Base-by-base conservation (phyloP, 176 grass and related monocot genomes). In the Calamus simplicifolius region DNA sequence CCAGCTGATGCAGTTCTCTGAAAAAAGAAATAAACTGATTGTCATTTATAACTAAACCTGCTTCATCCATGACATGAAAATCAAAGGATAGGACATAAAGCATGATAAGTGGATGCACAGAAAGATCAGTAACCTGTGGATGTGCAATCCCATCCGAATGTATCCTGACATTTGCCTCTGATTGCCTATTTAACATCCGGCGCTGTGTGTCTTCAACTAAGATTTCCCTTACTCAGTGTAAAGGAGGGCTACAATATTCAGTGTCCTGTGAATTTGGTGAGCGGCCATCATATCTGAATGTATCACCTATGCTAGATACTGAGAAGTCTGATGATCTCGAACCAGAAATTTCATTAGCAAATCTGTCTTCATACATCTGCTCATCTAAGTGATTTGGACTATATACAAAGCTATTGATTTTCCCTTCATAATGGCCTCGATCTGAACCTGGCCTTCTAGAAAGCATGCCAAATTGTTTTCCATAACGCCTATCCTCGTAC, bases 301-400 rank as follows among this genome's bases (percentile, higher is more conserved):
- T 74, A 58, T 81, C 78, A 43, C 74, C 69, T 27, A 75, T 62
- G 62, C 92, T 88, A 76, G 92, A 96, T 6, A 82, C 68, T 7
- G 93, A 97, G 77, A 88, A 97, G 82, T 97, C 93, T 0, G 93
- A 97, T 65, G 78, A 79, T 61, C 93, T 88, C 72, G 93, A 92
- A 48, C 81, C 87, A 26, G 81, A 72, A 82, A 78, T 85, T 66
- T 95, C 90, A 58, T 91, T 92, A 27, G 78, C 87, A 75, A 97
- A 92, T 53, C 78, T 74, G 54, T 97, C 87, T 75, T 98, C 93
- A 74, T 75, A 64, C 59, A 60, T 83, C 64, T 89, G 72, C 49
- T 83, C 82, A 18, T 52, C 67, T 51, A 71, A 58, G 69, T 23
- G 72, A 64, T 78, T 72, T 21, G 90, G 86, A 65, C 90, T 95